Base-by-base conservation (phyloP, 306 rosid genomes). In the Carpinus viminea region DNA sequence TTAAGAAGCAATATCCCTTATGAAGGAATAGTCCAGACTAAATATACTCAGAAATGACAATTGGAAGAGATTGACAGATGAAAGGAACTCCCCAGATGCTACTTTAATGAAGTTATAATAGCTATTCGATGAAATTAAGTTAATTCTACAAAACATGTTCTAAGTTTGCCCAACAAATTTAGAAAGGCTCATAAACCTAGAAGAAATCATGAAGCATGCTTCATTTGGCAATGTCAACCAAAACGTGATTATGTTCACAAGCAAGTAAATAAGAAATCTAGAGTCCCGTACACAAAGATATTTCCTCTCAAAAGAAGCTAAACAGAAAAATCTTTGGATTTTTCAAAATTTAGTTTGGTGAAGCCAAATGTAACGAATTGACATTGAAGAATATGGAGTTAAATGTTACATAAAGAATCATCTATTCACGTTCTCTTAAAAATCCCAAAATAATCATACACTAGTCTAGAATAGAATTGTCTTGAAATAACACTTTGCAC, bases 1-100 rank as follows among this genome's bases (percentile, higher is more conserved):
- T 17, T 52, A 52, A 3, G 20, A 12, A 61, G 77, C 51, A 66
- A 46, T 38, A 56, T 76, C 69, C 70, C 45, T 36, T 17, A 46
- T 6, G 54, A 55, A 13, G 68, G 15, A 51, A 64, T 36, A 38
- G 78, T 59, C 72, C 51, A 71, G 21, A 60, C 59, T 21, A 72
- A 80, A 60, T 50, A 73, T 60, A 72, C 68, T 46, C 53, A 70
- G 34, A 78, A 66, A 38, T 5, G 13, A 71, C 10, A 53, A 53
- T 54, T 48, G 36, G 13, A 26, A 55, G 60, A 76, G 78, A 53
- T 20, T n/a, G 53, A 26, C 55, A 62, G 10, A 5, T 3, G 38
- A 59, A 38, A 12, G 45, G 57, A 59, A 41, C 13, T 52, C 69
- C 66, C 28, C 54, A 18, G 51, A 48, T 66, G 76, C 50, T 18